Base-by-base conservation (phyloP, 495 filamentous ascomycete species). In the Umbilicaria muhlenbergii region DNA sequence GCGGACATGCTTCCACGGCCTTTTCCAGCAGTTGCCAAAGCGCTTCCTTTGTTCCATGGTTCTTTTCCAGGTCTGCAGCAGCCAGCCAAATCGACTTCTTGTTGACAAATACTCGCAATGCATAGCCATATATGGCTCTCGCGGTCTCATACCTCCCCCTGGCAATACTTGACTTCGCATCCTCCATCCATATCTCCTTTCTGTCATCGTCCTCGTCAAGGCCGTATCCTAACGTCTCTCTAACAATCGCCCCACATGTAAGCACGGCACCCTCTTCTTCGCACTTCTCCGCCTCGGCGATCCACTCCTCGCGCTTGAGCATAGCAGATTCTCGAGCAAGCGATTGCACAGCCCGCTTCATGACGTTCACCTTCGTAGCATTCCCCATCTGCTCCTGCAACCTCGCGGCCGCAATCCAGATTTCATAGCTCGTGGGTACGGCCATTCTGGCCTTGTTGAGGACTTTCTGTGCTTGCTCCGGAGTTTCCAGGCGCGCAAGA, bases 171-270 rank as follows among this genome's bases (percentile, higher is more conserved):
- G 70, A 67, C 51, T 81, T 81, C 2, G 89, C 87, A 54, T 99
- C 91, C 39, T 94, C 84, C 67, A 88, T 79, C 86, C 86, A 96
- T 14, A 86, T 80, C 42, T 94, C 83, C 55, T 92, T 93, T 2
- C 91, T 81, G 52, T 94, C 87, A 51, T 96, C 91, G 56, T 99
- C 92, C 63, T 96, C 91, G 47, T 95, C 92, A 13, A 99, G 65
- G 3, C 83, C 78, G 73, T 82, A 96, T 32, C 89, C 91, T 6
- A 99, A 75, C 0, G 92, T 99, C 53, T 94, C 87, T 32, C 78
- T 73, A 50, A 99, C 82, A 55, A 96, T 95, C 28, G 80, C 78
- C 43, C 74, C 75, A 53, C 86, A 93, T 0, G 92, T 94, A 37
- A 88, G 68, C 5, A 86, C 65, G 11, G 86, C 88, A 13, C 83